Evolutionary conservation across 305 asterid genomes (phyloP).

Genomic region (Solanum hybrid): DNA sequence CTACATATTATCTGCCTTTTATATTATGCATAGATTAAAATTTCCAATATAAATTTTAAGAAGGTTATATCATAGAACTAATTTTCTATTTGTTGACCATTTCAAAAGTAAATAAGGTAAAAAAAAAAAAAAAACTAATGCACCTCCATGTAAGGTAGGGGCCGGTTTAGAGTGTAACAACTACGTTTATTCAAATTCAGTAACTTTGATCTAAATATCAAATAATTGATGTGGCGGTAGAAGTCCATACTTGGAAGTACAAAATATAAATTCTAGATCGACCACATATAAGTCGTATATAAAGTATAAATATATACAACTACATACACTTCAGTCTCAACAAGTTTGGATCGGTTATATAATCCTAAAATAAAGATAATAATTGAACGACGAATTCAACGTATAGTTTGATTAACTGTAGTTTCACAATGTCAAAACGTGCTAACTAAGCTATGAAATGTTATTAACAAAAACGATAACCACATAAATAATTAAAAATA

Average conservation of each 20-base stretch:
- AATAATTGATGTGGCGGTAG: not conserved
- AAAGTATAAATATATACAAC: not conserved
- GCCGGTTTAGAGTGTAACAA: not conserved
- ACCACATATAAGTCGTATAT: accelerated
- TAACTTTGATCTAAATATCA: not conserved
- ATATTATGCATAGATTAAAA: not conserved
- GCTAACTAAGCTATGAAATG: not conserved
- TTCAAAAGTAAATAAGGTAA: not conserved
- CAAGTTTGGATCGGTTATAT: not conserved
- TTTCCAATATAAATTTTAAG: not conserved
- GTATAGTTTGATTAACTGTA: not conserved
- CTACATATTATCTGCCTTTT: not conserved
- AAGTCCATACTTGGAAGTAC: accelerated
- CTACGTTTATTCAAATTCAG: not conserved
- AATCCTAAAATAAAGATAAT: not conserved
- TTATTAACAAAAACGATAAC: not conserved
- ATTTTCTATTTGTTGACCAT: not conserved
- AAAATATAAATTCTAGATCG: not conserved
- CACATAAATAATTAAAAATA: not conserved
- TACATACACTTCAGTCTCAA: accelerated
- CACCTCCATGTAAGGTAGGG: not conserved
- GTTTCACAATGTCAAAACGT: not conserved
- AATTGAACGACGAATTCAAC: not conserved
- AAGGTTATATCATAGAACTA: not conserved
- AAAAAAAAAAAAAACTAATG: not conserved